Evolutionary conservation across 306 rosid species (phyloP).

Genomic region (Fragaria nilgerrensis): DNA sequence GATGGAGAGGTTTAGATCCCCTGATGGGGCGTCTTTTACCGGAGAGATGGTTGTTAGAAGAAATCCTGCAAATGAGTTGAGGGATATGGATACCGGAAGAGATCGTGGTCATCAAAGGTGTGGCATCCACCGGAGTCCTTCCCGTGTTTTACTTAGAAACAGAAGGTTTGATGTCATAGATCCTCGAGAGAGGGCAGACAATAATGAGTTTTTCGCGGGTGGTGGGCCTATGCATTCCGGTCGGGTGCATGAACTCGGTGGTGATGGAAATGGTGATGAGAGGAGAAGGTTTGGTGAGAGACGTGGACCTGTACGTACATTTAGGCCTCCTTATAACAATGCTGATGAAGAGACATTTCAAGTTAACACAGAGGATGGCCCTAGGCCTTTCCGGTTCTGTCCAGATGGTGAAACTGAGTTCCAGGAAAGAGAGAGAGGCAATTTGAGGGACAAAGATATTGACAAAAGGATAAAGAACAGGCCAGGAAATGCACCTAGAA

Average conservation of each 20-base stretch:
- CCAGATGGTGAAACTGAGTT: slow-evolving; percentile 61
- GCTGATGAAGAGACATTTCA: slow-evolving; percentile 59
- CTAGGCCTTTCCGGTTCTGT: slow-evolving; percentile 66
- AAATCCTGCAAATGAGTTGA: slow-evolving; percentile 59
- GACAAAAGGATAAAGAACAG: slow-evolving; percentile 64
- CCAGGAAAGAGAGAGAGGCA: slow-evolving; percentile 83
- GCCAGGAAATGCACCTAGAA: slow-evolving; percentile 61
- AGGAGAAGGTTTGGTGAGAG: slow-evolving; percentile 77
- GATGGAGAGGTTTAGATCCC: slow-evolving; percentile 77
- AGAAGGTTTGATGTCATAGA: slow-evolving; percentile 68
- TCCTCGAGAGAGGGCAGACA: slow-evolving; percentile 59
- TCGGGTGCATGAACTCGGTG: slow-evolving; percentile 49
- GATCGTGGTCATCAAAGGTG: slow-evolving; percentile 69
- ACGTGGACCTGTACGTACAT: slow-evolving; percentile 64
- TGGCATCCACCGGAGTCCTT: slow-evolving; percentile 57
- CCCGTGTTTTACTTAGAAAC: slow-evolving; percentile 50
- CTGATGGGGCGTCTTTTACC: slow-evolving; percentile 59
- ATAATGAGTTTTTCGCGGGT: slow-evolving; percentile 62
- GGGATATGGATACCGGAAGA: slow-evolving; percentile 73
- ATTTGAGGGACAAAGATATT: slow-evolving; percentile 65
- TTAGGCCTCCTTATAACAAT: slow-evolving; percentile 61
- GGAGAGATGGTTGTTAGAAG: slow-evolving; percentile 65
- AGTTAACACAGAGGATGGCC: slow-evolving; percentile 55
- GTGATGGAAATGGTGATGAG: slow-evolving; percentile 66
- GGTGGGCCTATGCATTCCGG: slow-evolving; percentile 64